A percentile compares a stretch with the other conserved stretches of the same genome.
phyloP scores from a whole-genome alignment of 352 stramenopile species.

The Blastocystis sp. region DNA sequence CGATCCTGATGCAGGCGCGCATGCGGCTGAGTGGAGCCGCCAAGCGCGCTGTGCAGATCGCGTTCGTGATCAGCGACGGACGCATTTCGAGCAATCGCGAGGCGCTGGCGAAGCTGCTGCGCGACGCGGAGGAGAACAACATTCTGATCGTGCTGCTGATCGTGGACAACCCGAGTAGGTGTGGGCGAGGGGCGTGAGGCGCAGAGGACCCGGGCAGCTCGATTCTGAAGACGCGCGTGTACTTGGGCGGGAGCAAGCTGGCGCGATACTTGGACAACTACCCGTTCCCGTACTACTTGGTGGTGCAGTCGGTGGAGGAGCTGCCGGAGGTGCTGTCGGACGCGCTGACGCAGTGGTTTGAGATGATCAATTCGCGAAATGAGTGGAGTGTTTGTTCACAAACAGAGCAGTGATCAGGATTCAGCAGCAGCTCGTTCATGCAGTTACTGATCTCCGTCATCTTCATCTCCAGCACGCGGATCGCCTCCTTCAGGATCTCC shows the following conservation, averaged over 20 bases:
- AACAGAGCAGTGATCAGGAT: conserved; percentile 8
- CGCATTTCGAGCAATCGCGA: conserved; percentile 93
- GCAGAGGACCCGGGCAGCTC: conserved; percentile 78
- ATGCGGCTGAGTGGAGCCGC: conserved; percentile 74
- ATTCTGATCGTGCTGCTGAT: conserved; percentile 97
- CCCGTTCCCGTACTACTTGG: conserved; percentile 98
- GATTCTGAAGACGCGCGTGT: conserved; percentile 96
- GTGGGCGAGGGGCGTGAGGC: neutral
- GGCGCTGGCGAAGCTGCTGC: conserved; percentile 88
- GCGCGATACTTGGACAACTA: conserved; percentile 99
- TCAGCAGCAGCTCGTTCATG: conserved; percentile 22
- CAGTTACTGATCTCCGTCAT: conserved; percentile 11
- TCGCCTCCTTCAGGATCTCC: conserved; percentile 60
- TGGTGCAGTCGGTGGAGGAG: conserved; percentile 88
- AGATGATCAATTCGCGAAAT: conserved; percentile 79
- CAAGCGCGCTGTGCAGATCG: conserved; percentile 86
- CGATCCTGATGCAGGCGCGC: conserved; percentile 81
- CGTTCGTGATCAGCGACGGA: conserved; percentile 97
- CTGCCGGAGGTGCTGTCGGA: conserved; percentile 98
- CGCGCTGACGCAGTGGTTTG: conserved; percentile 98
- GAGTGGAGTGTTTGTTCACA: conserved; percentile 29
- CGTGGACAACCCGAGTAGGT: conserved; percentile 80
- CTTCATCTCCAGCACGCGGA: conserved; percentile 61
- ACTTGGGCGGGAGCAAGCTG: conserved; percentile 91
- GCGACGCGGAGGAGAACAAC: conserved; percentile 92